A percentile compares a stretch with the other conserved stretches of the same genome.
These are phyloP conservation scores for Solanum piurae DNA, from an alignment of 257 asterid species.

Conservation along the genomic window DNA sequence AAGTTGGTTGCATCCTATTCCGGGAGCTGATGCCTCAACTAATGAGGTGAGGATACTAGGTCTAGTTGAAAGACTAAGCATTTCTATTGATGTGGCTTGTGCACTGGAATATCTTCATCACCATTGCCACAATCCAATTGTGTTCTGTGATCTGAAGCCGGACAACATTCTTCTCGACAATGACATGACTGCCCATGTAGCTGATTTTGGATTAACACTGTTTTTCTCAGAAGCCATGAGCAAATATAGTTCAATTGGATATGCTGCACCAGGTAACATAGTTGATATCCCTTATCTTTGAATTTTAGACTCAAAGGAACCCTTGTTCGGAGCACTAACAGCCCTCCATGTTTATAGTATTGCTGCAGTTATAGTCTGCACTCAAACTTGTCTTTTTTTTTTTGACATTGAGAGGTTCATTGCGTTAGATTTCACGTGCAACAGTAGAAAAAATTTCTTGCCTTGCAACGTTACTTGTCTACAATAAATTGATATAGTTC, in stretches of 20 bases:
- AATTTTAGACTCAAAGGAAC: not conserved
- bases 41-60: not conserved
- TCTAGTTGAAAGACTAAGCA: conserved; percentile 1
- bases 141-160: conserved; percentile 5
- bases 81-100: conserved; percentile 5
- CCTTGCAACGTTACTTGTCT: not conserved
- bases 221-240: not conserved
- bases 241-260: not conserved
- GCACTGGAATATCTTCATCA: conserved; percentile 12
- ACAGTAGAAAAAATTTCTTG: not conserved
- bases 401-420: not conserved
- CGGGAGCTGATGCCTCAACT: not conserved
- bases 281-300: not conserved
- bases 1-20: not conserved
- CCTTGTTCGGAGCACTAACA: not conserved
- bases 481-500: not conserved
- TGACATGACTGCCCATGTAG: conserved; percentile 6
- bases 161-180: not conserved
- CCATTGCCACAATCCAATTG: not conserved
- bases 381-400: not conserved
- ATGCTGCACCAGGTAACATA: conserved; percentile 10
- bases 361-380: not conserved
- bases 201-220: conserved; percentile 7
- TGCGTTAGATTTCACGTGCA: not conserved
- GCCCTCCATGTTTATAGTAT: not conserved